Conservation (phyloP, 192 early-diverging fungal species). For the Linnemannia zychae region DNA sequence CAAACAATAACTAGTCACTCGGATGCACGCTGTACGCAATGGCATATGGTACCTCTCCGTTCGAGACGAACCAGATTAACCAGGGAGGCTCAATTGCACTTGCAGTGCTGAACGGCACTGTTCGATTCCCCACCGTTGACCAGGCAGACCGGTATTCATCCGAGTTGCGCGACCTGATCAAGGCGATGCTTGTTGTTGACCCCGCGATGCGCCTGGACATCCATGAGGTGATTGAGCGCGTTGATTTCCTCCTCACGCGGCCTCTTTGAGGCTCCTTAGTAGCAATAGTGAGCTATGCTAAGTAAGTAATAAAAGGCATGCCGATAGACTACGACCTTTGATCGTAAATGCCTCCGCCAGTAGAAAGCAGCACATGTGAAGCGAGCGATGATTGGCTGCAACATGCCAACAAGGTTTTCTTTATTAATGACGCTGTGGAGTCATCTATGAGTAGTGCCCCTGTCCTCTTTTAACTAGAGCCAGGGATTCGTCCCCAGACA, state of each 20-base stretch:
- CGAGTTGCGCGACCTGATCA: conserved; percentile 67
- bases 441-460: not conserved
- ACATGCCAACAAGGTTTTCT: not conserved
- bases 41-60: conserved; percentile 78
- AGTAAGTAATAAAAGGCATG: not conserved
- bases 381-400: not conserved
- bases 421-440: not conserved
- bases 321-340: not conserved
- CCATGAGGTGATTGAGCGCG: conserved; percentile 61
- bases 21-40: conserved; percentile 82
- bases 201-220: conserved; percentile 72
- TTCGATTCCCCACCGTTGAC: conserved; percentile 61
- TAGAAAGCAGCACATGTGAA: not conserved
- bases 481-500: not conserved
- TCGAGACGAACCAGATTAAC: conserved; percentile 74
- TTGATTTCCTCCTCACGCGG: conserved; percentile 33
- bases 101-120: conserved; percentile 77
- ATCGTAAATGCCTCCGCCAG: not conserved
- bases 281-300: not conserved
- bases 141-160: conserved; percentile 64
- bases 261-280: conserved; percentile 18
- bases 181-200: conserved; percentile 72
- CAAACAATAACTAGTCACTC: conserved; percentile 64
- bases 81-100: conserved; percentile 80
- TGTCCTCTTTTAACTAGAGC: not conserved